Evolutionary conservation across 768 basidiomycete genomes (phyloP).

Genomic region (Mrakia blollopis): DNA sequence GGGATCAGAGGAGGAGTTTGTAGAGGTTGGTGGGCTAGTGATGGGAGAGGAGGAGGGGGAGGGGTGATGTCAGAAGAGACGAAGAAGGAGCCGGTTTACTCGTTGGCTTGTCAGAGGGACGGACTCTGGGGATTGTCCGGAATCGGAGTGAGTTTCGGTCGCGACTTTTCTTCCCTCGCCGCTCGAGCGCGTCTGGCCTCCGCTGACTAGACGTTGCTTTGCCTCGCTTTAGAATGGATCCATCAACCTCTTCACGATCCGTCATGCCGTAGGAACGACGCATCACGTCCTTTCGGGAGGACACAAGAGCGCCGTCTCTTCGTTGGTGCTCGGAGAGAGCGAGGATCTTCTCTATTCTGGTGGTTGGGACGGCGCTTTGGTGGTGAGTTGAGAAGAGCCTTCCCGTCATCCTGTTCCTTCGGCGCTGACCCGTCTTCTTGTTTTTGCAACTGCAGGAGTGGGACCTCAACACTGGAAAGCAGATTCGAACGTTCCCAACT

Average conservation of each 20-base stretch:
- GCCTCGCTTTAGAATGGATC: constrained; percentile 61
- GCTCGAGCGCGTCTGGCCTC: not conserved
- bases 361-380: constrained; percentile 87
- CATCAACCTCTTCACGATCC: constrained; percentile 86
- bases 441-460: constrained; percentile 63
- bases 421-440: constrained; percentile 4
- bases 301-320: constrained; percentile 69
- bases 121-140: constrained; percentile 89
- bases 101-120: constrained; percentile 84
- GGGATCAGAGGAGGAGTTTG: constrained; percentile 83
- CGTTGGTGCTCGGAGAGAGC: constrained; percentile 70
- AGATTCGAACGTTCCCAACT: constrained; percentile 65
- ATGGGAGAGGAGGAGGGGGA: not conserved
- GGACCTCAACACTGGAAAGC: constrained; percentile 89
- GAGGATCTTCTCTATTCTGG: constrained; percentile 85
- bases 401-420: constrained; percentile 18
- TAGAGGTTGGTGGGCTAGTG: constrained; percentile 76
- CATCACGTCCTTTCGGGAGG: constrained; percentile 62
- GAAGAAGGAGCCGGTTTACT: constrained; percentile 64
- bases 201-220: not conserved
- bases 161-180: not conserved
- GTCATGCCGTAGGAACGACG: constrained; percentile 81
- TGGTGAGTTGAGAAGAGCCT: constrained; percentile 52
- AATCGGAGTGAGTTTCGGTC: constrained; percentile 59
- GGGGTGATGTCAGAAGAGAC: constrained; percentile 17